phyloP scores from a whole-genome alignment of 2,329 filamentous ascomycete species.

The Pseudopyricularia javanii region DNA sequence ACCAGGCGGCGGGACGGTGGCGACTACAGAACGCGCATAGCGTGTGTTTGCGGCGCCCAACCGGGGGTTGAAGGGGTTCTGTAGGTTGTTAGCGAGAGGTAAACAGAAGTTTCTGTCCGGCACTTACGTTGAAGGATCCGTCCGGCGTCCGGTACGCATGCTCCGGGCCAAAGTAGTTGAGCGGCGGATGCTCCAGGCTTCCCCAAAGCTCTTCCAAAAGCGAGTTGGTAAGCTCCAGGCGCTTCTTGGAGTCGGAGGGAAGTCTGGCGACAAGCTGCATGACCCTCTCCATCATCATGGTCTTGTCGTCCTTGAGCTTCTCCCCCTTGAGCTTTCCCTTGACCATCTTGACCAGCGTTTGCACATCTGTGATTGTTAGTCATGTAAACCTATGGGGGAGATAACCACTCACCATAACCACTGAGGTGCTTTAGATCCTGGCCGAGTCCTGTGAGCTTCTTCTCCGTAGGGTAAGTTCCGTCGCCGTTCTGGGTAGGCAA shows the following conservation, averaged over 20 bases:
- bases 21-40: constrained; percentile 53
- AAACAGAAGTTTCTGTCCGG: neutral
- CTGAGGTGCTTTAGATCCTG: constrained; percentile 46
- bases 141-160: constrained; percentile 57
- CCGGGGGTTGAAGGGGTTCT: constrained; percentile 53
- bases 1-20: constrained; percentile 44
- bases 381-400: neutral
- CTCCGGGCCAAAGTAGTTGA: constrained; percentile 50
- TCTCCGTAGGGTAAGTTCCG: constrained; percentile 40
- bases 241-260: constrained; percentile 47
- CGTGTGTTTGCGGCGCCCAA: constrained; percentile 55
- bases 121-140: constrained; percentile 51
- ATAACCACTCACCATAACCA: constrained; percentile 25
- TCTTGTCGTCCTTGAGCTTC: constrained; percentile 58
- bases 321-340: constrained; percentile 50
- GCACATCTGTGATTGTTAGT: constrained; percentile 35
- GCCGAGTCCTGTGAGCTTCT: constrained; percentile 36
- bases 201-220: constrained; percentile 63
- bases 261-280: constrained; percentile 59
- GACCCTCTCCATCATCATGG: constrained; percentile 62
- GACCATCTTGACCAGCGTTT: constrained; percentile 49
- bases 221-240: constrained; percentile 50
- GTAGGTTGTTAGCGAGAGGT: neutral
- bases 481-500: constrained; percentile 51
- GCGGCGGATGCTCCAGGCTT: constrained; percentile 59